Evolutionary conservation across 257 asterid species (phyloP).

Genomic region (Cordia subcordata): DNA sequence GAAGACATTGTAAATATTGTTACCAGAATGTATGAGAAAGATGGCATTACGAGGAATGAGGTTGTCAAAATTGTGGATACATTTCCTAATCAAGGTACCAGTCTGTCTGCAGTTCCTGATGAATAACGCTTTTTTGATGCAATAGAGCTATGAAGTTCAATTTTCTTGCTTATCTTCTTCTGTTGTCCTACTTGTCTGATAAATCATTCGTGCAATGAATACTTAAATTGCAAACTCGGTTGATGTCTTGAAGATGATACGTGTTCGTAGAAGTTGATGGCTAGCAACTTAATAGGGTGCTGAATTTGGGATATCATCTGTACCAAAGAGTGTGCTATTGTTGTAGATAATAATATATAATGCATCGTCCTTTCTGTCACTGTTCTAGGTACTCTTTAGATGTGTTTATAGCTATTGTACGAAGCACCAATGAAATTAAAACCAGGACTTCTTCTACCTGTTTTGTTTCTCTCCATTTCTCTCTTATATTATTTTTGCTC

Average conservation of each 20-base stretch:
- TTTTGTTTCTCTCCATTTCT: not conserved
- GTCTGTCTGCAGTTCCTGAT: slow-evolving; percentile 1
- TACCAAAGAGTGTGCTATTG: not conserved
- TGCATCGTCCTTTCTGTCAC: not conserved
- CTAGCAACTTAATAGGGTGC: not conserved
- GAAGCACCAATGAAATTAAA: too few relatives aligned
- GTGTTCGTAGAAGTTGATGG: too few relatives aligned
- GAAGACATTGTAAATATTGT: slow-evolving; percentile 90
- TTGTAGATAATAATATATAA: not conserved
- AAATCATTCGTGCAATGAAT: too few relatives aligned
- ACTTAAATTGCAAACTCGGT: too few relatives aligned
- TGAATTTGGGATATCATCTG: not conserved
- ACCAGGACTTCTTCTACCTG: not conserved
- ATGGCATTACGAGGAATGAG: slow-evolving; percentile 65
- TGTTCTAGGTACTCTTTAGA: not conserved
- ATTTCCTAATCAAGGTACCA: slow-evolving; percentile 87
- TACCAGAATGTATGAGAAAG: slow-evolving; percentile 80
- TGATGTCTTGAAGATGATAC: too few relatives aligned
- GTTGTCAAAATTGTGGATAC: slow-evolving; percentile 52
- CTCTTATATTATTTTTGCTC: slow-evolving; percentile 2
- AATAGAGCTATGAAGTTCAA: not conserved
- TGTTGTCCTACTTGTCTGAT: too few relatives aligned
- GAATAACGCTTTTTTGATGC: not conserved
- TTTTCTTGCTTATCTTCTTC: too few relatives aligned
- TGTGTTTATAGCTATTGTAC: too few relatives aligned